Evolutionary conservation across 352 stramenopile species (phyloP), one percentile per base, ranked within the genome.

Genomic region (Ophiocytium majus): DNA sequence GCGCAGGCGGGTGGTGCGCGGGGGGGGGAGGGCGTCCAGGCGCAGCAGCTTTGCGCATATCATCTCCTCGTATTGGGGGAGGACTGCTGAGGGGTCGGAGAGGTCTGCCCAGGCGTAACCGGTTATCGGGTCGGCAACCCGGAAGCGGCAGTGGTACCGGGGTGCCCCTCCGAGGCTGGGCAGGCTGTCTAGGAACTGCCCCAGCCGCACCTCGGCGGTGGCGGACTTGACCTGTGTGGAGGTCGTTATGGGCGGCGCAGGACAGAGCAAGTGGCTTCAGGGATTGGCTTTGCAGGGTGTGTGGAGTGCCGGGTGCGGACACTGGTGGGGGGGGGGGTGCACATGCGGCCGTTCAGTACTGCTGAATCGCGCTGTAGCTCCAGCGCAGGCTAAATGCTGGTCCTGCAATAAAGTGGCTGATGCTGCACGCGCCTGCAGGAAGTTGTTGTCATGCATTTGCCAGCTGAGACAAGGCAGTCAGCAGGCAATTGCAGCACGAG

Each of bases 41-140:
- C 85, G 79, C 35, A 88, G 81, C n/a, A 50, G 80, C 50, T 88
- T 88, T 23, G 85, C 85, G 79, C 81, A 88, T 43, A 88, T 85
- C 19, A 84, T 76, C 49, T 85, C 71, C 33, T 86, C 78, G 75
- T 88, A 82, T 19, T 79, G 85, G n/a, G 85, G 85, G 23, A 88
- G 81, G 17, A 83, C 64, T 10, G 85, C 81, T 23, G 80, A 63
- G 36, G 80, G 85, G 81, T 88, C 85, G 31, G 31, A 78, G 19
- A 88, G 10, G 66, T 88, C 85, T 50, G 82, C 14, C 84, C 84
- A 88, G 33, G 37, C 36, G 84, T 86, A 86, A 17, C 84, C 84
- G 34, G 80, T 84, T 1, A 88, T 0, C 63, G 80, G 31, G 76
- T 88, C 84, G 33, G 80, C 63, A 17, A 66, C 81, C 19, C 79